phyloP scores from a whole-genome alignment of 139 green algal genomes.

The Ettlia oleoabundans region DNA sequence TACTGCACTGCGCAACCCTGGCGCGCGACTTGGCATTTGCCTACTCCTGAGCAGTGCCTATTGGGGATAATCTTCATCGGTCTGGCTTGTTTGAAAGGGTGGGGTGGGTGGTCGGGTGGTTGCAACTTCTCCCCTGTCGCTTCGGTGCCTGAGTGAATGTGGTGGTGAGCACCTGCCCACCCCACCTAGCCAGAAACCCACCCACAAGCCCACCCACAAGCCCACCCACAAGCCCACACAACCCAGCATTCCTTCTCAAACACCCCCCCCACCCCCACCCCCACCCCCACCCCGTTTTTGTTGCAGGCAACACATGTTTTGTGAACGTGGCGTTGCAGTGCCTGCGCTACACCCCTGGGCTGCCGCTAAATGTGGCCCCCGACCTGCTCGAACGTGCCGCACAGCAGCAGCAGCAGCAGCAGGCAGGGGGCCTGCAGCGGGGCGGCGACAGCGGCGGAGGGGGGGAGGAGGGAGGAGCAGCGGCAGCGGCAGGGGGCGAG shows the following conservation, averaged over 20 bases:
- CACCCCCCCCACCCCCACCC: neutral
- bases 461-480: neutral
- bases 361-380: conserved; percentile 49
- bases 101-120: too few relatives aligned
- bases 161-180: too few relatives aligned
- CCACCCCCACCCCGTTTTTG: neutral
- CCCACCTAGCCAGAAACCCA: too few relatives aligned
- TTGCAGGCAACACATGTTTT: conserved; percentile 72
- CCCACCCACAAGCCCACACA: neutral
- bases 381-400: conserved; percentile 37
- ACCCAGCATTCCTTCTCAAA: neutral
- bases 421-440: neutral
- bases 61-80: too few relatives aligned
- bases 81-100: too few relatives aligned
- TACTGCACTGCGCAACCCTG: too few relatives aligned
- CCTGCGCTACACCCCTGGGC: conserved; percentile 56
- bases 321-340: conserved; percentile 70
- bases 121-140: too few relatives aligned
- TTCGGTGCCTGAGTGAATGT: too few relatives aligned
- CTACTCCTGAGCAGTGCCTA: too few relatives aligned
- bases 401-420: neutral
- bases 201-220: too few relatives aligned
- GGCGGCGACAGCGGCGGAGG: too few relatives aligned
- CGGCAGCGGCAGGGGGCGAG: neutral
- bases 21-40: too few relatives aligned